Conservation (phyloP, 164 flowering plant species). For the Platanus orientalis region DNA sequence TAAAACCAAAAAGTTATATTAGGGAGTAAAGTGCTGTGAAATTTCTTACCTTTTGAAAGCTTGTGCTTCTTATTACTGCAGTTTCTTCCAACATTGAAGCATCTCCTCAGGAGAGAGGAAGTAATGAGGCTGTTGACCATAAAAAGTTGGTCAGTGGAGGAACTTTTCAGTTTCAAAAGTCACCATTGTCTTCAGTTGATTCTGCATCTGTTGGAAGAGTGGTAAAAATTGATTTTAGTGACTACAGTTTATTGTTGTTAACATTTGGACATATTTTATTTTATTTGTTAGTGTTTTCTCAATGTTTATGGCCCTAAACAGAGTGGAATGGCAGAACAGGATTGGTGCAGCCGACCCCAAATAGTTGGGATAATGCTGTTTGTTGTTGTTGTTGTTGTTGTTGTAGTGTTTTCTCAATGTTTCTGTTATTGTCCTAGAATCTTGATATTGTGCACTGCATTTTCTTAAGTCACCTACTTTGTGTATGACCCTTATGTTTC, state of each 20-base stretch:
- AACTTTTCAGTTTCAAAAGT: constrained; percentile 24
- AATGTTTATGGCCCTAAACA: no score
- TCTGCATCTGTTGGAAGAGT: constrained; percentile 24
- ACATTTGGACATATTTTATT: no score
- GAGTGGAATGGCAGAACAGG: no score
- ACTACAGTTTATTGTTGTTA: no score
- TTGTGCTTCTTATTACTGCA: constrained; percentile 17
- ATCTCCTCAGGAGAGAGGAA: constrained; percentile 21
- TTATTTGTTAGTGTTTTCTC: not conserved
- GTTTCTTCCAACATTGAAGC: constrained; percentile 23
- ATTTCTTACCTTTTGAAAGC: no score
- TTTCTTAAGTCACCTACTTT: not conserved
- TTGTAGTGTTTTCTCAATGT: not conserved
- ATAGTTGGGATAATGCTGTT: no score
- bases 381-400: no score
- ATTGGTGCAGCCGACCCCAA: no score
- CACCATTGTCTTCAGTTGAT: constrained; percentile 20
- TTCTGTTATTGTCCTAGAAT: not conserved
- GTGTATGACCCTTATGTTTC: no score
- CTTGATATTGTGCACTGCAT: not conserved
- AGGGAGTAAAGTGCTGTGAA: no score
- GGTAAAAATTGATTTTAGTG: constrained; percentile 34
- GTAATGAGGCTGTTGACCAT: constrained; percentile 24
- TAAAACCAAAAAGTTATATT: no score
- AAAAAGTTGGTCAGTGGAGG: constrained; percentile 26